Percentiles rank a stretch among this genome's conserved stretches.
Conservation (phyloP, 75 land plant genomes). For the Isoetes taiwanensis region DNA sequence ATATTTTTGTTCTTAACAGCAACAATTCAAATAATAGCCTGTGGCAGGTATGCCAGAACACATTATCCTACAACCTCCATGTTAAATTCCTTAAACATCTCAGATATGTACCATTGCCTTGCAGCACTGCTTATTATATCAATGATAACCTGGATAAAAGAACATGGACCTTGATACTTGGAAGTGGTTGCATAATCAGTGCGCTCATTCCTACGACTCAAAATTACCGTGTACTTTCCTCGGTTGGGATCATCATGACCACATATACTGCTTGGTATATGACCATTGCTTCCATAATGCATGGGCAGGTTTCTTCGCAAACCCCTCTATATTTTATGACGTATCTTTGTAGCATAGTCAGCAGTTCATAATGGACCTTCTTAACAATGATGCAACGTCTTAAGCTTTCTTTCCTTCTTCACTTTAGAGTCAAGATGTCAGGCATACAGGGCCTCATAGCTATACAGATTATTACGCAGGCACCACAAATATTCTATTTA, state of each 20-base stretch:
- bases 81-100: no score
- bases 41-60: slow-evolving; percentile 34
- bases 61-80: neutral
- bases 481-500: slow-evolving; percentile 27
- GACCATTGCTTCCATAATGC: slow-evolving; percentile 13
- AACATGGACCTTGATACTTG: slow-evolving; percentile 43
- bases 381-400: no score
- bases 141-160: slow-evolving; percentile 39
- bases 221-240: slow-evolving; percentile 15
- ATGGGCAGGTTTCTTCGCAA: slow-evolving; percentile 28
- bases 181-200: slow-evolving; percentile 18
- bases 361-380: no score
- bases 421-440: slow-evolving; percentile 18
- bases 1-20: slow-evolving; percentile 32
- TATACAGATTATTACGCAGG: slow-evolving; percentile 24
- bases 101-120: no score
- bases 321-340: no score
- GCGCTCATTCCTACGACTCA: slow-evolving; percentile 19
- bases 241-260: slow-evolving; percentile 20
- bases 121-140: slow-evolving; percentile 45
- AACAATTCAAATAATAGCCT: slow-evolving; percentile 46
- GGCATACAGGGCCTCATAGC: slow-evolving; percentile 15
- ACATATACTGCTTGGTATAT: slow-evolving; percentile 20
- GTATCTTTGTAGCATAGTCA: no score
- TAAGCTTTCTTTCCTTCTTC: no score